Evolutionary conservation across 1,139 yeast genomes (phyloP).

Genomic region (Blastobotrys serpentis): DNA sequence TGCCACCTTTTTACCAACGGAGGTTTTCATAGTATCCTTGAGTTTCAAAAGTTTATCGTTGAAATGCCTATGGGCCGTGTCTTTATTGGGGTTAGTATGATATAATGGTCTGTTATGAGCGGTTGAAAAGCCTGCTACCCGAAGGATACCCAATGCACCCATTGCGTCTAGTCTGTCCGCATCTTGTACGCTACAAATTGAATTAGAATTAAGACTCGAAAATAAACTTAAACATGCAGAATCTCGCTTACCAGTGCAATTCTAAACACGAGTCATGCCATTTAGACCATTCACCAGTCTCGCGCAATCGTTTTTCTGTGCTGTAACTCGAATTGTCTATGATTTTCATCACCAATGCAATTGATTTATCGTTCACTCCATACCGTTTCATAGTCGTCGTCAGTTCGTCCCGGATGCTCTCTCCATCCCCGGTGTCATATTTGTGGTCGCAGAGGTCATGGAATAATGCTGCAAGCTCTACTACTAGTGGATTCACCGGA

Average conservation of each 20-base stretch:
- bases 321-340: constrained; percentile 36
- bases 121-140: constrained; percentile 39
- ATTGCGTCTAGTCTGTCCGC: constrained; percentile 43
- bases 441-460: constrained; percentile 42
- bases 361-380: constrained; percentile 25
- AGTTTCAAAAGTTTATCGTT: constrained; percentile 36
- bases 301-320: constrained; percentile 32
- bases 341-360: constrained; percentile 30
- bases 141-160: constrained; percentile 40
- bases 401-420: constrained; percentile 15
- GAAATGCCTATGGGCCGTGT: constrained; percentile 33
- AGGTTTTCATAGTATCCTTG: constrained; percentile 35
- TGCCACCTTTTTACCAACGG: constrained; percentile 33
- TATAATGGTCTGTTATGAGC: constrained; percentile 33
- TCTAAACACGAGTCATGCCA: constrained; percentile 35
- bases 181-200: constrained; percentile 35
- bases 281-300: constrained; percentile 30
- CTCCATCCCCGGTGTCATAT: constrained; percentile 27
- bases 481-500: constrained; percentile 32
- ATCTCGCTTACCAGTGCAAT: constrained; percentile 31
- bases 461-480: constrained; percentile 40
- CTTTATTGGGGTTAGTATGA: constrained; percentile 16
- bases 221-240: neutral
- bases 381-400: constrained; percentile 4
- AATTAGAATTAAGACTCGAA: neutral